phyloP scores from a whole-genome alignment of 2,329 filamentous ascomycete genomes.

The Fusarium marasasianum region DNA sequence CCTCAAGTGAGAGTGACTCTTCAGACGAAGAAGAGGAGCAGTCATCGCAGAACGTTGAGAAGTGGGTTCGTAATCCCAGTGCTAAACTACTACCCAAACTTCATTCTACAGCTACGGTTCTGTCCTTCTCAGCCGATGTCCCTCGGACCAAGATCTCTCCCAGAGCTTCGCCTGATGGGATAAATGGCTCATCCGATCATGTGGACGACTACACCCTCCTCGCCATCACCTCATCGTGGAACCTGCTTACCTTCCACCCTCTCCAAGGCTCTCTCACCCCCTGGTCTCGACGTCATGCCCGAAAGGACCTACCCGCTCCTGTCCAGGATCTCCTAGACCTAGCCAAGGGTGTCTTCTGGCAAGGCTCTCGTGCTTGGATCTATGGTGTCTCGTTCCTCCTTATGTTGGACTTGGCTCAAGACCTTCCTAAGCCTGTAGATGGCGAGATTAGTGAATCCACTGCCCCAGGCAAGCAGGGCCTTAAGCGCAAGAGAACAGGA shows the following conservation, averaged over 20 bases:
- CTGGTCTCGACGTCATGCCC: slow-evolving; percentile 87
- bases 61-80: slow-evolving; percentile 80
- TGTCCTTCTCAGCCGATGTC: slow-evolving; percentile 71
- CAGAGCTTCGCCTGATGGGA: slow-evolving; percentile 37
- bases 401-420: slow-evolving; percentile 86
- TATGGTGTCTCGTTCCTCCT: slow-evolving; percentile 88
- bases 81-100: slow-evolving; percentile 76
- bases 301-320: slow-evolving; percentile 75
- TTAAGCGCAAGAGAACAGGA: slow-evolving; percentile 64
- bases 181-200: slow-evolving; percentile 40
- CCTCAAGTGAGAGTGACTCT: slow-evolving; percentile 52
- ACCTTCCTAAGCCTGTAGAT: slow-evolving; percentile 60
- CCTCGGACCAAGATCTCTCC: slow-evolving; percentile 44
- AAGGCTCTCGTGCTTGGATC: slow-evolving; percentile 81
- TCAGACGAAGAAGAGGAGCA: slow-evolving; percentile 58
- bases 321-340: slow-evolving; percentile 81
- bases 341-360: slow-evolving; percentile 87
- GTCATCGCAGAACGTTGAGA: slow-evolving; percentile 53
- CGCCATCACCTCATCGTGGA: slow-evolving; percentile 63
- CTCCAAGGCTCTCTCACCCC: slow-evolving; percentile 79
- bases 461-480: slow-evolving; percentile 45
- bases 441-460: slow-evolving; percentile 44
- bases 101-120: slow-evolving; percentile 68
- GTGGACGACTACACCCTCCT: slow-evolving; percentile 62
- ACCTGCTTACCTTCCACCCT: slow-evolving; percentile 83